Percentiles rank a stretch among this genome's conserved stretches.
These are phyloP conservation scores for Populus trichocarpa DNA, from an alignment of 441 rosid genomes.

Conservation along the genomic window DNA sequence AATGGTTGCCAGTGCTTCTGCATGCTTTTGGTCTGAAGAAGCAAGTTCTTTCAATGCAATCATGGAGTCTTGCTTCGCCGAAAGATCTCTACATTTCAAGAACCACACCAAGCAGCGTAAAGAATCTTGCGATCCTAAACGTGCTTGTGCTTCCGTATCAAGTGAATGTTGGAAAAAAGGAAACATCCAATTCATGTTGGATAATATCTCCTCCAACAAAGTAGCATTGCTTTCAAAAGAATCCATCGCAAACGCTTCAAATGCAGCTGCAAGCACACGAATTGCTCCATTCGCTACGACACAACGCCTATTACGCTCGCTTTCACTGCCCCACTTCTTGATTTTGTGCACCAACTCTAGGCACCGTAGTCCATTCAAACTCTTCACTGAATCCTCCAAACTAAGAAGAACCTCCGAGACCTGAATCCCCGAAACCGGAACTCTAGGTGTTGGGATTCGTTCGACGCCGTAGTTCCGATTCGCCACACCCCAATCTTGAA, in stretches of 20 bases:
- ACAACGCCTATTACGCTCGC: constrained; percentile 42
- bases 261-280: constrained; percentile 25
- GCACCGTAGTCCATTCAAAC: constrained; percentile 23
- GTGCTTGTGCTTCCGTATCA: constrained; percentile 20
- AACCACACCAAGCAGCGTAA: constrained; percentile 31
- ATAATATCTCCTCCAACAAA: constrained; percentile 32
- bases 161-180: constrained; percentile 15
- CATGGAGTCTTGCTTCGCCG: constrained; percentile 29
- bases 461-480: constrained; percentile 36
- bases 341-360: constrained; percentile 28
- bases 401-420: constrained; percentile 23
- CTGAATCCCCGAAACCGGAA: constrained; percentile 36
- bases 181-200: constrained; percentile 31
- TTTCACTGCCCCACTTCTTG: constrained; percentile 38
- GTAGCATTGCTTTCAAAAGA: constrained; percentile 17
- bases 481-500: constrained; percentile 58
- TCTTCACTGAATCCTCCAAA: constrained; percentile 12
- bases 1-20: constrained; percentile 17
- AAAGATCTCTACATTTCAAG: constrained; percentile 21
- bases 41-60: constrained; percentile 30
- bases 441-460: constrained; percentile 53
- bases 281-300: constrained; percentile 24
- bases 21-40: constrained; percentile 11
- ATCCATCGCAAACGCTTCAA: constrained; percentile 29
- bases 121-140: constrained; percentile 30